phyloP scores from a whole-genome alignment of 306 rosid genomes.

The Leucaena leucocephala region DNA sequence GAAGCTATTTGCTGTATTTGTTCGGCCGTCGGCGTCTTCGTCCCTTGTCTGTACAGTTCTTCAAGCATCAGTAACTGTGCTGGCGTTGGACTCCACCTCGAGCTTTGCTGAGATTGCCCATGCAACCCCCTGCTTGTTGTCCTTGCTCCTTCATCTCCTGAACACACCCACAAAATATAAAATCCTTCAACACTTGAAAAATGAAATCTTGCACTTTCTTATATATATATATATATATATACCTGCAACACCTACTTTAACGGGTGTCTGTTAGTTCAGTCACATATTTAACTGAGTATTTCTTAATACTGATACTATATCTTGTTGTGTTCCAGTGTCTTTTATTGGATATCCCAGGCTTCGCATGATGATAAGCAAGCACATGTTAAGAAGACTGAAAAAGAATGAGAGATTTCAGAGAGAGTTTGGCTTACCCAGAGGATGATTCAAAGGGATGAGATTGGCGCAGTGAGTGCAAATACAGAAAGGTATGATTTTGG shows the following conservation, averaged over 20 bases:
- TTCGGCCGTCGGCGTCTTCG: constrained; percentile 91
- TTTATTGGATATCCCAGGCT: not conserved
- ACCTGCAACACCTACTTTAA: not conserved
- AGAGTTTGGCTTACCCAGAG: constrained; percentile 38
- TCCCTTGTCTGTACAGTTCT: constrained; percentile 82
- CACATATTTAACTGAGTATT: not conserved
- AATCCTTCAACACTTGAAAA: not conserved
- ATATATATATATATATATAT: no score
- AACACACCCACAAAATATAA: not conserved
- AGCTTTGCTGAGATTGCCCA: constrained; percentile 27
- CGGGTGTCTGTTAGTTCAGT: not conserved
- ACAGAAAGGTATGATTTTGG: constrained; percentile 39
- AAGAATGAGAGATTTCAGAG: not conserved
- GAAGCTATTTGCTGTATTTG: constrained; percentile 81
- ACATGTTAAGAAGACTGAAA: not conserved
- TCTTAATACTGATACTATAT: no score
- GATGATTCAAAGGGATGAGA: constrained; percentile 43
- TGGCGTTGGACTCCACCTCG: constrained; percentile 95
- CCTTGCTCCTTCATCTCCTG: constrained; percentile 38
- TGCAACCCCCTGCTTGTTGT: constrained; percentile 23
- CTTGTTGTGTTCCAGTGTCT: not conserved
- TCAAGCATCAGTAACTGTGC: constrained; percentile 85
- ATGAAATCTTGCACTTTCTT: not conserved
- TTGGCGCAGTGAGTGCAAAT: constrained; percentile 45
- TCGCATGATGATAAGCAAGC: no score